A percentile compares a stretch with the other conserved stretches of the same genome.
phyloP scores from a whole-genome alignment of 495 filamentous ascomycete species.

The Gamarada debralockiae region DNA sequence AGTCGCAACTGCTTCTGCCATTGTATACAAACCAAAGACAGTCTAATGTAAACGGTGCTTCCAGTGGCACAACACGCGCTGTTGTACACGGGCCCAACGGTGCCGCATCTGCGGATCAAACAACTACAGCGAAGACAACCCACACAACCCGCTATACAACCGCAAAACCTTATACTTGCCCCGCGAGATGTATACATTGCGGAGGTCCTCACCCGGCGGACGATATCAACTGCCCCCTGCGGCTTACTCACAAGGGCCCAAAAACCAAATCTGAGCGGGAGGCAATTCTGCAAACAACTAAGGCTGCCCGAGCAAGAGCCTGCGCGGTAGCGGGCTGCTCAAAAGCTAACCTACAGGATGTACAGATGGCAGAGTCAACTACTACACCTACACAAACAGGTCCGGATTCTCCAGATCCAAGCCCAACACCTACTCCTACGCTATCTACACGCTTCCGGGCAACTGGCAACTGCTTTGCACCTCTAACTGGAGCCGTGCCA shows the following conservation, averaged over 20 bases:
- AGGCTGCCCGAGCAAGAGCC: no score
- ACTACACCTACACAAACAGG: no score
- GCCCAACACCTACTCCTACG: no score
- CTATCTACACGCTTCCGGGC: no score
- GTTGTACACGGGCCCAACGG: neutral
- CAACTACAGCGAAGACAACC: neutral
- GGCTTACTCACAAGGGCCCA: neutral
- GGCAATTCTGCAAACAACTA: no score
- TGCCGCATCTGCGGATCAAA: neutral
- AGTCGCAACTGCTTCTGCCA: neutral
- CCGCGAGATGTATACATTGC: neutral
- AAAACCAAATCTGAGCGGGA: no score
- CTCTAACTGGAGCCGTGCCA: no score
- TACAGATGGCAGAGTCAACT: no score
- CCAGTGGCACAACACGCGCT: neutral
- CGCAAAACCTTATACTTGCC: neutral
- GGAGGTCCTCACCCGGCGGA: neutral
- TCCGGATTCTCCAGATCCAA: no score
- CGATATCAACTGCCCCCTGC: neutral
- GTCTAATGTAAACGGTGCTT: neutral
- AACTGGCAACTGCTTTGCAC: no score
- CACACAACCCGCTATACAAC: neutral
- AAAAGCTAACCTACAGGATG: no score
- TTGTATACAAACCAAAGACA: neutral
- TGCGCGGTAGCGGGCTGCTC: no score